Evolutionary conservation across 768 basidiomycete species (phyloP).

Genomic region (Tricholoma saponaceum): DNA sequence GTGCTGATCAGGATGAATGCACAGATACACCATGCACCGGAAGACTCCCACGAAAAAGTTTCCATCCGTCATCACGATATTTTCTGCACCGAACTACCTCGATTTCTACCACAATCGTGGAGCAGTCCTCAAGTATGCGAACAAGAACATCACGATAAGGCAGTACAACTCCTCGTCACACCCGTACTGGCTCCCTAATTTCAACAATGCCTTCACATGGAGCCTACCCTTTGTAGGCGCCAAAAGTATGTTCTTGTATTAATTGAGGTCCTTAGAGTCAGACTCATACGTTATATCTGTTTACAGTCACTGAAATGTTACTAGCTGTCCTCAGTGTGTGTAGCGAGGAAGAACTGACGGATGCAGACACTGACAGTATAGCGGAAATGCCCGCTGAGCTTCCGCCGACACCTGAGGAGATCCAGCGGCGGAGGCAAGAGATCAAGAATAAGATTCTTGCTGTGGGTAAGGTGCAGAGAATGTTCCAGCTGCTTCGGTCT

Average conservation of each 20-base stretch:
- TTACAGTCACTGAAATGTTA: conserved; percentile 92
- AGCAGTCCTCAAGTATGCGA: conserved; percentile 94
- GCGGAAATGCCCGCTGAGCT: conserved; percentile 27
- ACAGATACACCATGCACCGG: conserved; percentile 88
- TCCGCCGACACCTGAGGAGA: conserved; percentile 34
- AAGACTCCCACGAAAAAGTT: conserved; percentile 95
- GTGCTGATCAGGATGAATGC: background rate
- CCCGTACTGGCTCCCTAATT: conserved; percentile 95
- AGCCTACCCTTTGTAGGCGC: conserved; percentile 95
- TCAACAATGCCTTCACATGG: conserved; percentile 99
- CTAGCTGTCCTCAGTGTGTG: conserved; percentile 93
- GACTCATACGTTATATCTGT: background rate
- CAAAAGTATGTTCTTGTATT: conserved; percentile 64
- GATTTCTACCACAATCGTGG: conserved; percentile 97
- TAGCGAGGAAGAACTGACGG: conserved; percentile 86
- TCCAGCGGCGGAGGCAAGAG: conserved; percentile 56
- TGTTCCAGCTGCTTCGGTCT: conserved; percentile 86
- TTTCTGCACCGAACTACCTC: conserved; percentile 95
- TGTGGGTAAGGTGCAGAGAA: conserved; percentile 86
- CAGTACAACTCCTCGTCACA: conserved; percentile 81
- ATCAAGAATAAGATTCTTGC: conserved; percentile 95
- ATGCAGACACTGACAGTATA: conserved; percentile 34
- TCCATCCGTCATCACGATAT: conserved; percentile 96
- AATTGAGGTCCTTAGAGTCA: conserved; percentile 2
- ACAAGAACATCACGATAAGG: conserved; percentile 93